A percentile compares a stretch with the other conserved stretches of the same genome.
Conservation (phyloP, 164 flowering plant species). For the Santalum album region DNA sequence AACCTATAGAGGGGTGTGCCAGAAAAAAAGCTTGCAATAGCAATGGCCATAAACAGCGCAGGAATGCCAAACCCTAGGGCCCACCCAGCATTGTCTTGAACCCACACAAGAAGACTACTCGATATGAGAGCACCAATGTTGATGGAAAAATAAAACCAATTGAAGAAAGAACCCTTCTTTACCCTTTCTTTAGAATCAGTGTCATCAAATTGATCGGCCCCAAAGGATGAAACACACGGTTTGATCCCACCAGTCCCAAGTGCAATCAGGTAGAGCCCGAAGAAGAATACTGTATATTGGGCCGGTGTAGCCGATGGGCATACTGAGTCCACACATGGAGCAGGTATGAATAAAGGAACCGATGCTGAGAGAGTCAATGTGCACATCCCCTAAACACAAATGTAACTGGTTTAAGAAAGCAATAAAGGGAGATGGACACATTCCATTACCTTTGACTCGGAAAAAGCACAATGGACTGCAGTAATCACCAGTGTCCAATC, state of each 20-base stretch:
- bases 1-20: conserved; percentile 80
- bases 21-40: conserved; percentile 60
- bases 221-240: conserved; percentile 88
- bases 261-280: conserved; percentile 77
- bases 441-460: not conserved
- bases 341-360: conserved; percentile 59
- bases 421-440: not conserved
- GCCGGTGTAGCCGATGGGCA: conserved; percentile 66
- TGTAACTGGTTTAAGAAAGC: not conserved
- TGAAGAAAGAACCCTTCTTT: conserved; percentile 78
- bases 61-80: conserved; percentile 91
- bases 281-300: conserved; percentile 62
- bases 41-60: conserved; percentile 69
- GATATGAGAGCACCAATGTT: conserved; percentile 83
- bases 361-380: conserved; percentile 75
- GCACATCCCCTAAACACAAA: conserved; percentile 60
- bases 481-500: too few relatives aligned
- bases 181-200: conserved; percentile 63
- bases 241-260: conserved; percentile 88
- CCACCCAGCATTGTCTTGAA: conserved; percentile 89
- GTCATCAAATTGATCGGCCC: conserved; percentile 91
- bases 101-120: conserved; percentile 65
- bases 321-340: conserved; percentile 41
- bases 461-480: not conserved
- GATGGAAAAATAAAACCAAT: conserved; percentile 86